These are phyloP conservation scores for Rhizoctonia solani DNA, from an alignment of 1,284 basidiomycete genomes.

Conservation along the genomic window DNA sequence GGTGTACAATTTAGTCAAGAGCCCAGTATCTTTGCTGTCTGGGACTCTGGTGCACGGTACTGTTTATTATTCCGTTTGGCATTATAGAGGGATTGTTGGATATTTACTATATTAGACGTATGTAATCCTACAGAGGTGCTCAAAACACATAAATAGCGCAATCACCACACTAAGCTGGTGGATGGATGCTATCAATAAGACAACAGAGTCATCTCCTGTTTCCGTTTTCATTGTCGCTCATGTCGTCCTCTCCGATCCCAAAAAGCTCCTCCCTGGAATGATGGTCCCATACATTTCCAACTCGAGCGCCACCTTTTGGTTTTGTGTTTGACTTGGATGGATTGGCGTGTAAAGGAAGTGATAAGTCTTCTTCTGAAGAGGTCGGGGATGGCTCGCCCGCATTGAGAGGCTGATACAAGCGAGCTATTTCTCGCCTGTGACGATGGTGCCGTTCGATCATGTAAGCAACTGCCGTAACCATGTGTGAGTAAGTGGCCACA, in stretches of 20 bases:
- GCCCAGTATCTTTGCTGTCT: no score
- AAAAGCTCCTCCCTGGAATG: conserved; percentile 67
- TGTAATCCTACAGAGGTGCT: no score
- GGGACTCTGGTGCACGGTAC: no score
- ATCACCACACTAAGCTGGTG: background rate
- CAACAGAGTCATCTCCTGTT: background rate
- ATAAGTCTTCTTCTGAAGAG: conserved; percentile 55
- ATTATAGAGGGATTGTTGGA: no score
- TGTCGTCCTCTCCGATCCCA: conserved; percentile 61
- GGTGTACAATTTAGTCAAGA: no score
- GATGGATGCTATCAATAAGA: background rate
- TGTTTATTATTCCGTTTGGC: no score
- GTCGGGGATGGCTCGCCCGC: conserved; percentile 51
- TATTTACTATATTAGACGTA: no score
- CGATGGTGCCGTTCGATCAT: conserved; percentile 74
- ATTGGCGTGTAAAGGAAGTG: conserved; percentile 59
- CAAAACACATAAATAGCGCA: background rate
- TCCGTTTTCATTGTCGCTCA: conserved; percentile 54
- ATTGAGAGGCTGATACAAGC: conserved; percentile 65
- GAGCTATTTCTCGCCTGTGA: conserved; percentile 74
- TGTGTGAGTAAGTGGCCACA: background rate
- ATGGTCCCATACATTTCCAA: conserved; percentile 76
- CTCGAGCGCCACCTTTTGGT: conserved; percentile 43
- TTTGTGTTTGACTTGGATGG: conserved; percentile 40
- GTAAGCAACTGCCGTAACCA: conserved; percentile 46